Evolutionary conservation across 768 basidiomycete genomes (phyloP), one percentile per base, ranked within the genome.

Genomic region (Infundibulicybe gibba): DNA sequence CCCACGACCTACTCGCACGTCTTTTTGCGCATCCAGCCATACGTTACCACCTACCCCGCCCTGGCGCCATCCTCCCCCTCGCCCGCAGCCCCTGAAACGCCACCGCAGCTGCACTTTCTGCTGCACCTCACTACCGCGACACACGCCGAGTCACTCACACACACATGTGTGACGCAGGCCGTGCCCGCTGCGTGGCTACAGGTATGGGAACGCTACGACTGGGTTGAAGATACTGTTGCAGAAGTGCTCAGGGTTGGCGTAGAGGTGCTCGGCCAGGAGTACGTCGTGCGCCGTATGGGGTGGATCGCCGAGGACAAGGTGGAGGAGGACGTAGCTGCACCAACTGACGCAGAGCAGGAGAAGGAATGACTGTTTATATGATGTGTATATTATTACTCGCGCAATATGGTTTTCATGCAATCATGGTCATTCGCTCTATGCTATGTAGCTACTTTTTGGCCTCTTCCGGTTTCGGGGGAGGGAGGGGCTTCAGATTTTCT

Each of bases 191-290:
- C 76, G 42, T 99, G 97, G 97, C 63, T 98, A 46, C 81, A 83
- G 4, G 70, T 93, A 38, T 95, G 93, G 85, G 94, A 97, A 58
- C 76, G 85, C 53, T 88, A 92, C 61, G 86, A 90, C 38, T 95
- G 97, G 97, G 94, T 98, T 11, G 97, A 99, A 65, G 94, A 99
- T 59, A 64, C 88, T 33, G 79, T 97, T 50, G 94, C 94, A 3
- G 95, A 97, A 57, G 79, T 82, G 0, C 67, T 99, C 48, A 72
- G 90, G 47, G 72, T 91, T 12, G 90, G 87, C 6, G 81, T 95
- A 21, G 94, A 97, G 68, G 81, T 94, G 14, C 70, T 97, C 49
- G 93, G 93, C 2, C 94, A 97, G 66, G 91, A 95, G 58, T 94
- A 94, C 58, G 73, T 94, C 12, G 88, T 85, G 35, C 75, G 80